Conservation (phyloP, 164 flowering plant species). For the Vitis cinerea region DNA sequence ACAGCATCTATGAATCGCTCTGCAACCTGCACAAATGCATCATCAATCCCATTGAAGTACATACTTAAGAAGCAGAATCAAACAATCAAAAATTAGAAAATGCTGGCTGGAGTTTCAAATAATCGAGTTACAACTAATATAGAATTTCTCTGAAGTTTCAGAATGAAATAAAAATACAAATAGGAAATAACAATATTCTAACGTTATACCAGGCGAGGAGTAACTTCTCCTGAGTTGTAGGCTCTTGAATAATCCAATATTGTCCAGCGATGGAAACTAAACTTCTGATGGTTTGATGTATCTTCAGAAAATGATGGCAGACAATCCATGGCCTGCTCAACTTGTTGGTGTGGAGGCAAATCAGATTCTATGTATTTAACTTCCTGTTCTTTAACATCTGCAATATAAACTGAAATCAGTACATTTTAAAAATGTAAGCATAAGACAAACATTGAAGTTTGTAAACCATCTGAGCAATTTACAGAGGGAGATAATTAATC, state of each 20-base stretch:
- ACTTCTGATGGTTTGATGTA: slow-evolving; percentile 9
- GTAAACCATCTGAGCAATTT: too few species aligned
- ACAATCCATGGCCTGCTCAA: slow-evolving; percentile 56
- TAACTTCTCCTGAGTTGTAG: slow-evolving; percentile 55
- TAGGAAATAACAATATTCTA: not conserved
- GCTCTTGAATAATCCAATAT: slow-evolving; percentile 77
- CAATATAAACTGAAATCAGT: slow-evolving; percentile 4
- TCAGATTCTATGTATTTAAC: slow-evolving; percentile 35
- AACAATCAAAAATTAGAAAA: too few species aligned
- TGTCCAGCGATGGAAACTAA: slow-evolving; percentile 63
- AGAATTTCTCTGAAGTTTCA: not conserved
- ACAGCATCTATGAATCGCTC: slow-evolving; percentile 61
- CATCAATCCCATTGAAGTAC: not conserved
- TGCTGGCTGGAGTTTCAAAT: not conserved
- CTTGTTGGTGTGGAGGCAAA: slow-evolving; percentile 54
- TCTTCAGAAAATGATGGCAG: slow-evolving; percentile 31
- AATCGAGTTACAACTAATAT: not conserved
- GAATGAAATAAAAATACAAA: not conserved
- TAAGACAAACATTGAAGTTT: too few species aligned
- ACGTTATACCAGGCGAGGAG: slow-evolving; percentile 62
- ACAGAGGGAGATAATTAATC: not conserved
- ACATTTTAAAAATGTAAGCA: slow-evolving; percentile 1
- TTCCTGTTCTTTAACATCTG: slow-evolving; percentile 49
- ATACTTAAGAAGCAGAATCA: not conserved
- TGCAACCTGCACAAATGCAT: slow-evolving; percentile 60